Evolutionary conservation across 768 basidiomycete species (phyloP).

Genomic region (Candolleomyces aberdarensis): DNA sequence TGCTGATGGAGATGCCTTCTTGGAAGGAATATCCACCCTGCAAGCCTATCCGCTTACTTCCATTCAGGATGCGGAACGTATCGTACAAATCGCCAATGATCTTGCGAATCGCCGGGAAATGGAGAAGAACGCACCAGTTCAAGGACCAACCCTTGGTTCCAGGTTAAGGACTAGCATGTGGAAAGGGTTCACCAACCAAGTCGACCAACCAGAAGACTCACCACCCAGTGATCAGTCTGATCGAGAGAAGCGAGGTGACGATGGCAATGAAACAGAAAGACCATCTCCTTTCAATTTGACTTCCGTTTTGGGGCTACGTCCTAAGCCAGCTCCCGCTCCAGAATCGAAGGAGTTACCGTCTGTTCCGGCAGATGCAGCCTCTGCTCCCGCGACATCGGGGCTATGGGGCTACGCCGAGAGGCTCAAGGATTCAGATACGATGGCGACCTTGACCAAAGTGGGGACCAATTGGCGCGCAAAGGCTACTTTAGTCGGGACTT

Average conservation of each 20-base stretch:
- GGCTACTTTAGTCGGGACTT: conserved; percentile 41
- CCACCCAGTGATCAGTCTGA: conserved; percentile 35
- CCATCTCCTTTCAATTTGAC: conserved; percentile 15
- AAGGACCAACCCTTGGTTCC: conserved; percentile 44
- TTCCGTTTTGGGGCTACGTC: background rate
- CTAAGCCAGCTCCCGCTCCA: conserved; percentile 4
- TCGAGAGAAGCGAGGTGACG: conserved; percentile 35
- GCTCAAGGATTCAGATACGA: conserved; percentile 67
- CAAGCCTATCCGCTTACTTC: conserved; percentile 61
- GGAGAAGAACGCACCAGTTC: conserved; percentile 26
- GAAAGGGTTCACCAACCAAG: conserved; percentile 62
- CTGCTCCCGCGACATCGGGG: conserved; percentile 29
- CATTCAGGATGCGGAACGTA: conserved; percentile 66
- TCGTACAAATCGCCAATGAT: conserved; percentile 67
- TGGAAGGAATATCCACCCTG: conserved; percentile 62
- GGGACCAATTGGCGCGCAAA: conserved; percentile 76
- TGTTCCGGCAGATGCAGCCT: conserved; percentile 48
- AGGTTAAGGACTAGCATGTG: conserved; percentile 61
- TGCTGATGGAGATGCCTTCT: conserved; percentile 59
- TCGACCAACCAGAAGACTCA: conserved; percentile 33
- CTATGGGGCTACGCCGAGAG: conserved; percentile 75
- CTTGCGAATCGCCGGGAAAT: conserved; percentile 47
- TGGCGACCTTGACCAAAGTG: conserved; percentile 67
- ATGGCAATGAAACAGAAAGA: conserved; percentile 42
- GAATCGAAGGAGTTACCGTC: conserved; percentile 32